Conservation (phyloP, 2,329 filamentous ascomycete species). For the Exserohilum turcica region DNA sequence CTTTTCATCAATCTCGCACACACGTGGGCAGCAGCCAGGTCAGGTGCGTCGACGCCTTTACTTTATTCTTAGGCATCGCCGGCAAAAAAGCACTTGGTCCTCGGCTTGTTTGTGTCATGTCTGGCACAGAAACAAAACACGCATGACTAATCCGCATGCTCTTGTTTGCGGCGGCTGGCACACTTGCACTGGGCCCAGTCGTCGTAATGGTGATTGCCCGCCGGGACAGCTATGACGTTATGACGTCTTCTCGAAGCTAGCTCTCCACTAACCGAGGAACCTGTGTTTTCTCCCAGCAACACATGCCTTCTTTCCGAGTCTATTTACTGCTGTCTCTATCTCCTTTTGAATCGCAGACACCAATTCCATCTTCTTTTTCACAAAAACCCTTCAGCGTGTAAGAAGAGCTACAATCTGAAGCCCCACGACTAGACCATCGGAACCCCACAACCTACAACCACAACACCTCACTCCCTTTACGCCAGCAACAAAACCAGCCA, state of each 20-base stretch:
- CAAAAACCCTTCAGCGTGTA: background rate
- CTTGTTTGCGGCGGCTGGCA: conserved; percentile 3
- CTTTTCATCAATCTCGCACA: background rate
- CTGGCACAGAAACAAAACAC: background rate
- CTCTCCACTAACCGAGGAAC: conserved; percentile 15
- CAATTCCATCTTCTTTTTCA: background rate
- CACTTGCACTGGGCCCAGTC: conserved; percentile 4
- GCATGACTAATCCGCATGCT: conserved; percentile 11
- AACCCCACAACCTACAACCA: conserved; percentile 8
- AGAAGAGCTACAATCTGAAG: background rate
- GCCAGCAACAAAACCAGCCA: conserved; percentile 18
- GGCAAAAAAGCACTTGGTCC: conserved; percentile 1
- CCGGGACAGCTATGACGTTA: conserved; percentile 9
- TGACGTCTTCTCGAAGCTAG: conserved; percentile 15
- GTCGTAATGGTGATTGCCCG: conserved; percentile 16
- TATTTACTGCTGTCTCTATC: conserved; percentile 2
- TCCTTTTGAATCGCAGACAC: background rate
- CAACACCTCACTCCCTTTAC: background rate
- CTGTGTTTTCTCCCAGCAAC: conserved; percentile 12
- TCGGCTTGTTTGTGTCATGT: background rate
- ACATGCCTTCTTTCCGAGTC: conserved; percentile 4
- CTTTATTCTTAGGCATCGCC: background rate
- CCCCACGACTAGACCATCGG: background rate
- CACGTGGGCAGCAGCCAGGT: background rate
- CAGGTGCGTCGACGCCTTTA: conserved; percentile 1